Evolutionary conservation across 257 asterid species (phyloP), one percentile per base, ranked within the genome.

Genomic region (Solanum dulcamara): DNA sequence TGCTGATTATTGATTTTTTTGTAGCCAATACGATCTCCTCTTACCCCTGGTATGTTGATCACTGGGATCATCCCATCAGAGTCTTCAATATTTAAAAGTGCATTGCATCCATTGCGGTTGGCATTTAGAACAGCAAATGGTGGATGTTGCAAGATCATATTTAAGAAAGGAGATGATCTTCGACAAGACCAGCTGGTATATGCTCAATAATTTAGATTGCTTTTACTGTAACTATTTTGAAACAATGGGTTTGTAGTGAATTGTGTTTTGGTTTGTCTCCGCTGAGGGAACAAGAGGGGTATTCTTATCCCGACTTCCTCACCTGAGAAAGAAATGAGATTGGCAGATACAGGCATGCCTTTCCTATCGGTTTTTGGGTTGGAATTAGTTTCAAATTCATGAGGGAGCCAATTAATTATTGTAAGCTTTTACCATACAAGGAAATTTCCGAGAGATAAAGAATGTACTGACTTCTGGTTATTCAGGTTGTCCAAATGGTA

Each of bases 161-260:
- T 95, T 86, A 95, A 96, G 87, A 96, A 96, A 89, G 99, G 99
- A 50, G 99, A 96, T 84, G 99, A 96, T 88, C 98, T 96, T 88
- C 92, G 99, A 88, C 99, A 96, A 92, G 99, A 96, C 88, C 99
- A 96, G 89, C 90, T 95, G 99, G 99, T 96, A 90, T 75, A 91
- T 85, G 57, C 85, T 68, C 26, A 60, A 30, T 71, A 26, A 75
- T 64, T 33, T 55, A 6, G 62, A 30, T 35, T 30, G 64, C 60
- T 20, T 51, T 66, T 81, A 51, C 42, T 77, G 64, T 48, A 77
- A 80, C 59, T 35, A 46, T 82, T 60, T 22, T 42, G 46, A 26
- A 28, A 50, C 50, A 5, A 13, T 50, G 17, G 48, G 66, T 46
- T n/a, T 50, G 66, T 77, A 18, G 38, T 50, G 82, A 67, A 35